Conservation (phyloP, 2,329 filamentous ascomycete genomes). For the Herpotrichia juniperi region DNA sequence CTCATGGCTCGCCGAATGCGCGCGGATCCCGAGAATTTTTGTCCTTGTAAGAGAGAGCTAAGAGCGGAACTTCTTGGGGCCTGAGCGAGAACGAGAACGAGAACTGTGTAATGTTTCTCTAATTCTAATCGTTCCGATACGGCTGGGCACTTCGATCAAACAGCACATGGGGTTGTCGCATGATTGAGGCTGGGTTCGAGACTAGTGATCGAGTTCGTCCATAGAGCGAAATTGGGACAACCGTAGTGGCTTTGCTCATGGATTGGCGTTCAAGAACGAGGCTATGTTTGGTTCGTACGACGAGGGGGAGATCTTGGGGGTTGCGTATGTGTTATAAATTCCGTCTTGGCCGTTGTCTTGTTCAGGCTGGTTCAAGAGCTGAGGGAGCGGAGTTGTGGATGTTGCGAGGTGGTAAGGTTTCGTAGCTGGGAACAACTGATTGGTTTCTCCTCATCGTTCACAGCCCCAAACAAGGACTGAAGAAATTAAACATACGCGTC, state of each 20-base stretch:
- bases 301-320: neutral
- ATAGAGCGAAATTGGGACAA: neutral
- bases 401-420: neutral
- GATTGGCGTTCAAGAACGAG: conserved; percentile 2
- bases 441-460: neutral
- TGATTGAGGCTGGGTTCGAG: neutral
- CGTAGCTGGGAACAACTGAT: neutral
- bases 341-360: conserved; percentile 1
- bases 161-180: neutral
- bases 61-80: neutral
- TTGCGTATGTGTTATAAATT: conserved; percentile 1
- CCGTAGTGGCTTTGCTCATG: neutral
- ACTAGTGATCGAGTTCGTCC: neutral
- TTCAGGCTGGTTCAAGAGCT: neutral
- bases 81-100: neutral
- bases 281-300: neutral
- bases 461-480: neutral
- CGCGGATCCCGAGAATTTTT: conserved; percentile 22
- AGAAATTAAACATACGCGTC: neutral
- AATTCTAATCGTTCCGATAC: neutral
- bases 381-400: neutral
- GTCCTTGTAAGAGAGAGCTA: conserved; percentile 15
- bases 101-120: neutral
- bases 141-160: neutral
- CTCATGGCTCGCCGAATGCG: conserved; percentile 23